Conservation (phyloP, 768 basidiomycete genomes). For the Lactarius deliciosus region DNA sequence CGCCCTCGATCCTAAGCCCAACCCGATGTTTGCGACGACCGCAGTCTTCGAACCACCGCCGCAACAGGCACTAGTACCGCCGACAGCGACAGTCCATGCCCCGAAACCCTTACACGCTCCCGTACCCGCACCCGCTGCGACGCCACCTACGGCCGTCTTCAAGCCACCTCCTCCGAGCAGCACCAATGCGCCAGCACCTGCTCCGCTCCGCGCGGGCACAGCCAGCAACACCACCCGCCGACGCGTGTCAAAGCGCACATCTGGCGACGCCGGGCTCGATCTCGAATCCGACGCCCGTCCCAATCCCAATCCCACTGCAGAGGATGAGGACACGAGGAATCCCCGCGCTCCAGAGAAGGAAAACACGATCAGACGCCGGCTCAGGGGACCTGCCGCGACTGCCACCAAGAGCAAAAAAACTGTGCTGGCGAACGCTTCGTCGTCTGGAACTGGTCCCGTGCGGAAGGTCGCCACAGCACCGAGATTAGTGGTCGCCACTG, state of each 20-base stretch:
- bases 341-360: conserved; percentile 27
- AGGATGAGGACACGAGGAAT: conserved; percentile 4
- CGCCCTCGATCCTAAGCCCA: background rate
- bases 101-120: background rate
- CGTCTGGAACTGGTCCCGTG: background rate
- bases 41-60: conserved; percentile 12
- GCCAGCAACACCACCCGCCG: conserved; percentile 34
- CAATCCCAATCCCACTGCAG: background rate
- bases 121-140: conserved; percentile 25
- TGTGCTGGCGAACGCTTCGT: background rate
- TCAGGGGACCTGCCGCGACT: conserved; percentile 19
- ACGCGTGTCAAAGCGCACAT: conserved; percentile 24
- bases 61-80: background rate
- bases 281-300: conserved; percentile 18
- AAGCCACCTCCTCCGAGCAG: conserved; percentile 1
- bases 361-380: conserved; percentile 28
- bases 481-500: background rate
- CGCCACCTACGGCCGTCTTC: conserved; percentile 6
- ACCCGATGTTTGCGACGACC: background rate
- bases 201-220: conserved; percentile 19
- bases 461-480: conserved; percentile 29
- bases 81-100: background rate
- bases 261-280: conserved; percentile 23
- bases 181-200: conserved; percentile 9
- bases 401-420: conserved; percentile 12